Base-by-base conservation (phyloP, 2,329 filamentous ascomycete genomes). In the Xylaria sp. region DNA sequence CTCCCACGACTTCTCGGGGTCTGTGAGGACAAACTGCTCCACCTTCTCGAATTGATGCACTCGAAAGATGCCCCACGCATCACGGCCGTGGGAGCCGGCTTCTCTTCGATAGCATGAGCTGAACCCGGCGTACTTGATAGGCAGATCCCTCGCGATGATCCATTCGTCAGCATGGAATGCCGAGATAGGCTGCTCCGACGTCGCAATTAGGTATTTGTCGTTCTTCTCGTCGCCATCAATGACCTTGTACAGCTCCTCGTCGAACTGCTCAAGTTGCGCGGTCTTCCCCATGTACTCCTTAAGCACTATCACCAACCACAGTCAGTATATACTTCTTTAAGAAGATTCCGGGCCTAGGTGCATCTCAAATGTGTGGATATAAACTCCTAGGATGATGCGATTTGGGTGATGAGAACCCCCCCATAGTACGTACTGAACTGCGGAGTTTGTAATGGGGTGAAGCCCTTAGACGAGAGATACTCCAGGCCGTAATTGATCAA, bases 211-310 rank as follows among this genome's bases (percentile, higher is more conserved):
- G 64, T 88, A 87, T 77, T 97, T 97, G 76, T 97, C 94, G 46
- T 89, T 91, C 66, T 91, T 85, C 61, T 91, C 86, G 65, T 95
- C 91, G 54, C 91, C 90, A 71, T 89, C 89, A 63, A 93, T 86
- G 20, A 99, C 93, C 77, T 97, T 97, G 82, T 99, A 99, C 47
- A 99, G 79, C 74, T 97, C 93, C 72, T 97, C 94, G 69, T 99
- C 94, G 68, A 99, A 99, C 68, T 97, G 90, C 64, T 94, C 92
- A 21, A 99, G 85, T 76, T 99, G 94, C 2, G 94, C 94, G 0
- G 94, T 99, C 81, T 97, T 97, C 56, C 90, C 92, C 94, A 99
- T 99, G 72, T 91, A 88, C 46, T 96, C 90, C 73, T 90, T 90
- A 59, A 93, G 83, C 90, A 97, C 29, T 34, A 13, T 13, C 4